Evolutionary conservation across 2,329 filamentous ascomycete species (phyloP).

Genomic region (Fusarium foetens): DNA sequence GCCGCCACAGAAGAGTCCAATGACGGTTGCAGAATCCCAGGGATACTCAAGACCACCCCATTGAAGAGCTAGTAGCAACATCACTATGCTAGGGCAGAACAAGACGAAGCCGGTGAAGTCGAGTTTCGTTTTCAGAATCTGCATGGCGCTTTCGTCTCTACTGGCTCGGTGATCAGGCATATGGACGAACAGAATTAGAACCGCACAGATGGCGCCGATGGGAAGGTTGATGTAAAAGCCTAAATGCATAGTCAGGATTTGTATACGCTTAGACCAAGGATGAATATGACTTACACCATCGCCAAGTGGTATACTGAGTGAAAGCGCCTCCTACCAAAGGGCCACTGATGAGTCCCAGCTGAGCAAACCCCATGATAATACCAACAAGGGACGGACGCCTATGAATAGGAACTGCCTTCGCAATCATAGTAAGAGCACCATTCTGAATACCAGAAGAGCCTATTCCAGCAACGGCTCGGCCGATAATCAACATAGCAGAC

Average conservation of each 20-base stretch:
- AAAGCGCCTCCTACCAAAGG: slow-evolving; percentile 59
- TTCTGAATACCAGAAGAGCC: slow-evolving; percentile 58
- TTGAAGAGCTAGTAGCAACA: slow-evolving; percentile 62
- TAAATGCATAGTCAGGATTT: slow-evolving; percentile 23
- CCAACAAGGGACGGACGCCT: slow-evolving; percentile 44
- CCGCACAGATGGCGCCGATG: slow-evolving; percentile 51
- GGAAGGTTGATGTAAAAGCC: slow-evolving; percentile 62
- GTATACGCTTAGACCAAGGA: background rate
- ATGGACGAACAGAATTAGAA: slow-evolving; percentile 47
- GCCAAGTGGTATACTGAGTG: slow-evolving; percentile 54
- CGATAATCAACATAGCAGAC: slow-evolving; percentile 60
- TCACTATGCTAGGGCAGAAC: slow-evolving; percentile 59
- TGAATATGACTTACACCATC: slow-evolving; percentile 53
- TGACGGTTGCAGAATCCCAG: slow-evolving; percentile 57
- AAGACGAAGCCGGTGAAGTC: slow-evolving; percentile 58
- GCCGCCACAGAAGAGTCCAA: slow-evolving; percentile 58
- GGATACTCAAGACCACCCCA: slow-evolving; percentile 60
- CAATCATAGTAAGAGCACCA: slow-evolving; percentile 49
- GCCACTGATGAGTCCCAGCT: slow-evolving; percentile 58
- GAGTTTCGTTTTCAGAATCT: slow-evolving; percentile 47
- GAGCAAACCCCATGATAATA: slow-evolving; percentile 48
- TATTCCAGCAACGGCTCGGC: slow-evolving; percentile 59
- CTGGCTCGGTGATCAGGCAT: slow-evolving; percentile 49
- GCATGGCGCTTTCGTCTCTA: slow-evolving; percentile 17
- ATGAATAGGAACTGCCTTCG: slow-evolving; percentile 43